These are phyloP conservation scores for Talaromyces borbonicus DNA, from an alignment of 495 filamentous ascomycete species.

Conservation along the genomic window DNA sequence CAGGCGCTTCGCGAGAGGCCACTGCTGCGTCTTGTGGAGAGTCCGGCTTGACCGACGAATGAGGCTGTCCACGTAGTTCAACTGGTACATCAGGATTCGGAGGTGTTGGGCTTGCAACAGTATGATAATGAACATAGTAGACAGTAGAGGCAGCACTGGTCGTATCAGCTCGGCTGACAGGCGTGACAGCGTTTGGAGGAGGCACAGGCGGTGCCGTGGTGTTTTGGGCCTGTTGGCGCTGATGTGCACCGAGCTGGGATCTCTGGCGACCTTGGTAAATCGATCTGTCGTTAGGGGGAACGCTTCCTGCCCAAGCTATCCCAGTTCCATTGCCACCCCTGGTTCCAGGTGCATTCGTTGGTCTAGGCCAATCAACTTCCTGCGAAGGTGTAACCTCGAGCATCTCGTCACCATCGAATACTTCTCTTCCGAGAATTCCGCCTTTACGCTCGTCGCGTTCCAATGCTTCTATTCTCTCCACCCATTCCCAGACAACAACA, in stretches of 20 bases:
- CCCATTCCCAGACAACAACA: constrained; percentile 99
- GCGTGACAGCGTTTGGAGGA: constrained; percentile 55
- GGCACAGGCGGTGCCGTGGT: constrained; percentile 45
- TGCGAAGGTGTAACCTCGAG: constrained; percentile 60
- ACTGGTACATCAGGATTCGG: constrained; percentile 32
- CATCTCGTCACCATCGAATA: constrained; percentile 98
- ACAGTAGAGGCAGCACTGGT: constrained; percentile 72
- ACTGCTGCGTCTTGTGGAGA: constrained; percentile 11
- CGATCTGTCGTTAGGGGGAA: constrained; percentile 29
- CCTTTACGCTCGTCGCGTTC: constrained; percentile 95
- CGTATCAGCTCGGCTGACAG: constrained; percentile 69
- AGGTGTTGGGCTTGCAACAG: constrained; percentile 59
- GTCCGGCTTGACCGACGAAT: constrained; percentile 17
- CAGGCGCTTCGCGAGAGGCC: neutral
- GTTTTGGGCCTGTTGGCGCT: constrained; percentile 14
- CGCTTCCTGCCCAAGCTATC: constrained; percentile 33
- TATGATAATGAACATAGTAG: constrained; percentile 74
- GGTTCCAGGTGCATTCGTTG: constrained; percentile 19
- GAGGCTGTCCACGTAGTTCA: constrained; percentile 18
- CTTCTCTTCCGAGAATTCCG: constrained; percentile 84
- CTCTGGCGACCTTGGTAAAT: constrained; percentile 25
- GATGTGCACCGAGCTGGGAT: constrained; percentile 17
- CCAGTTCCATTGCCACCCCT: constrained; percentile 30
- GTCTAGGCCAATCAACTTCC: constrained; percentile 45
- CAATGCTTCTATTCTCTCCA: constrained; percentile 93